phyloP scores from a whole-genome alignment of 192 early-diverging fungal species.

The Backusella sp. region DNA sequence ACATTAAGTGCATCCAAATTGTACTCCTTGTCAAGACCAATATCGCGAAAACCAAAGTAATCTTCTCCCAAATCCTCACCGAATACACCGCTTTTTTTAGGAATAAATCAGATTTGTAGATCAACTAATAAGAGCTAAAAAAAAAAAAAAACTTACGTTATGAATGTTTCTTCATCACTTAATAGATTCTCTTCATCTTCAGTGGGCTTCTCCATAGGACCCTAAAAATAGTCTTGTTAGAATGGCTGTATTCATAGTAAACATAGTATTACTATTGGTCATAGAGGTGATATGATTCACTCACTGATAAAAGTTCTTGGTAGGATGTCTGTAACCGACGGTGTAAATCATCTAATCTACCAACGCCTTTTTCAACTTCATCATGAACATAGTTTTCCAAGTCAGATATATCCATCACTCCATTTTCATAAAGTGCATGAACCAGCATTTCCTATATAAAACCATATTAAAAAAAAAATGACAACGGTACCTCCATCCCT shows the following conservation, averaged over 20 bases:
- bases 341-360: constrained; percentile 71
- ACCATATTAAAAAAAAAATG: background rate
- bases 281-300: background rate
- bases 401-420: constrained; percentile 60
- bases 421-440: constrained; percentile 80
- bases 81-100: constrained; percentile 45
- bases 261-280: background rate
- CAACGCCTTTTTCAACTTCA: constrained; percentile 71
- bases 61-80: constrained; percentile 70
- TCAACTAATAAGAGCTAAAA: background rate
- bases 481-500: background rate
- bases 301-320: constrained; percentile 52
- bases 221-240: background rate
- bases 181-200: constrained; percentile 11
- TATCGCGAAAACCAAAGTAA: constrained; percentile 87
- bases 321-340: constrained; percentile 71
- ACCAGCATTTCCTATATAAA: constrained; percentile 68
- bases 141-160: constrained; percentile 8
- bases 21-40: constrained; percentile 77
- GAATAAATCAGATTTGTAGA: background rate
- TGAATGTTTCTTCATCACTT: constrained; percentile 22
- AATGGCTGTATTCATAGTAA: background rate
- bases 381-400: constrained; percentile 80
- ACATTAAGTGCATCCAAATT: constrained; percentile 46
- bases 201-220: background rate